Percentiles rank a stretch among this genome's conserved stretches.
Evolutionary conservation across 192 early-diverging fungal species (phyloP).

Genomic region (Phycomyces nitens): DNA sequence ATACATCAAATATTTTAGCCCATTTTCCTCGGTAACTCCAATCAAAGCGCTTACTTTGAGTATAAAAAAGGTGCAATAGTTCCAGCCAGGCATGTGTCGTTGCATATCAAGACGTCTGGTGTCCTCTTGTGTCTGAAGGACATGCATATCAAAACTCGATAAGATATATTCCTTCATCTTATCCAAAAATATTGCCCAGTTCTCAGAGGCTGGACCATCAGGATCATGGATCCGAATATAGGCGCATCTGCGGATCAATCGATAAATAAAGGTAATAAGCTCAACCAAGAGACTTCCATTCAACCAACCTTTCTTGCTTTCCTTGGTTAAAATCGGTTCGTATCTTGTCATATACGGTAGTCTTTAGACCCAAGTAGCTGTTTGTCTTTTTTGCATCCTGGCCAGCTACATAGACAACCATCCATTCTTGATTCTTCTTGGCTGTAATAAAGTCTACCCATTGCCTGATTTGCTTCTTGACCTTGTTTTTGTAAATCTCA

Average conservation of each 20-base stretch:
- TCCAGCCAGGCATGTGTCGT: slow-evolving; percentile 96
- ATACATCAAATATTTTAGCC: neutral
- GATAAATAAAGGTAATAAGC: slow-evolving; percentile 2
- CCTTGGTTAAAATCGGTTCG: slow-evolving; percentile 77
- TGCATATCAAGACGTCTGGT: slow-evolving; percentile 86
- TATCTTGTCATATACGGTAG: slow-evolving; percentile 79
- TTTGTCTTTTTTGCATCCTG: slow-evolving; percentile 49
- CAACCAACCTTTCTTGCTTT: slow-evolving; percentile 56
- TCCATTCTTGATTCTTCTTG: slow-evolving; percentile 88
- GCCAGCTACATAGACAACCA: slow-evolving; percentile 74
- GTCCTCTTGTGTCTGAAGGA: slow-evolving; percentile 85
- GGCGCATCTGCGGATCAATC: slow-evolving; percentile 34
- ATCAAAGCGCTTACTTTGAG: slow-evolving; percentile 60
- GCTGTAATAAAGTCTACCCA: slow-evolving; percentile 72
- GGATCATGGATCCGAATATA: slow-evolving; percentile 39
- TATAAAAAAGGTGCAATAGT: slow-evolving; percentile 97
- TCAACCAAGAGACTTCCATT: slow-evolving; percentile 1
- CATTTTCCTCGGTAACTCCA: too few relatives aligned
- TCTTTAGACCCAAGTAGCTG: slow-evolving; percentile 58
- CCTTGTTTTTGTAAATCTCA: slow-evolving; percentile 66
- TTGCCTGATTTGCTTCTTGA: slow-evolving; percentile 66
- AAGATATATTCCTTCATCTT: slow-evolving; percentile 76
- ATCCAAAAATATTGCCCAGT: slow-evolving; percentile 68
- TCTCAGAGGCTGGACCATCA: slow-evolving; percentile 44
- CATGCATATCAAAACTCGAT: slow-evolving; percentile 68